Conservation (phyloP, 2,329 filamentous ascomycete genomes). For the Colletotrichum sp. region DNA sequence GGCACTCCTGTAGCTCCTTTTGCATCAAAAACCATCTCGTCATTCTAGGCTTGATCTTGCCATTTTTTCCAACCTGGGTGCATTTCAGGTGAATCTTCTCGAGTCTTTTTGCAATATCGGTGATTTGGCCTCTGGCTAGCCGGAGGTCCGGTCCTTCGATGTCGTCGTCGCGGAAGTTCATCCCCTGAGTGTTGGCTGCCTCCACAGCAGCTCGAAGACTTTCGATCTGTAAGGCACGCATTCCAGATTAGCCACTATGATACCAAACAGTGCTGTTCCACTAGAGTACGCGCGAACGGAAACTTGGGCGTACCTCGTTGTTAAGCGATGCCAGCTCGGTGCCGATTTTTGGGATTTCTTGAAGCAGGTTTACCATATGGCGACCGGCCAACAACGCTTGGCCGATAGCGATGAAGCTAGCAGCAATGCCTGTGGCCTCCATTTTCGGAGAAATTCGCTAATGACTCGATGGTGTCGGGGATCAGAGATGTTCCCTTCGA, state of each 20-base stretch:
- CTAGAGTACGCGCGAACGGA: accelerated
- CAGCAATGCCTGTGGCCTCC: constrained; percentile 10
- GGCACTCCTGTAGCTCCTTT: neutral
- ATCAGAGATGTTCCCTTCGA: neutral
- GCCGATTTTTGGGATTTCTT: neutral
- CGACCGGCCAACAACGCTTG: neutral
- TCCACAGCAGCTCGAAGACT: neutral
- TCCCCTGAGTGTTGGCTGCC: neutral
- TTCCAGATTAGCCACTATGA: neutral
- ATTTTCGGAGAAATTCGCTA: neutral
- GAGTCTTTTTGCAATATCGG: neutral
- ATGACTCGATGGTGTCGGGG: neutral
- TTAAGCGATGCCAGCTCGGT: neutral
- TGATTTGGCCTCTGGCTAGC: neutral
- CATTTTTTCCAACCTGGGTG: neutral
- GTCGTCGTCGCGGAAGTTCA: neutral
- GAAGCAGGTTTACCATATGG: neutral
- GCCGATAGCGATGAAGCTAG: constrained; percentile 17
- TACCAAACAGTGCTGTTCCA: neutral
- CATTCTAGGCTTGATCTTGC: neutral
- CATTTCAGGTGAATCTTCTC: neutral
- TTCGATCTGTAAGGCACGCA: neutral
- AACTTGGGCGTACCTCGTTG: neutral
- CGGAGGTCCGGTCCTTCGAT: neutral
- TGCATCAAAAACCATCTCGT: neutral